Conservation (phyloP, 2,329 filamentous ascomycete genomes). For the Penicillium sp. region DNA sequence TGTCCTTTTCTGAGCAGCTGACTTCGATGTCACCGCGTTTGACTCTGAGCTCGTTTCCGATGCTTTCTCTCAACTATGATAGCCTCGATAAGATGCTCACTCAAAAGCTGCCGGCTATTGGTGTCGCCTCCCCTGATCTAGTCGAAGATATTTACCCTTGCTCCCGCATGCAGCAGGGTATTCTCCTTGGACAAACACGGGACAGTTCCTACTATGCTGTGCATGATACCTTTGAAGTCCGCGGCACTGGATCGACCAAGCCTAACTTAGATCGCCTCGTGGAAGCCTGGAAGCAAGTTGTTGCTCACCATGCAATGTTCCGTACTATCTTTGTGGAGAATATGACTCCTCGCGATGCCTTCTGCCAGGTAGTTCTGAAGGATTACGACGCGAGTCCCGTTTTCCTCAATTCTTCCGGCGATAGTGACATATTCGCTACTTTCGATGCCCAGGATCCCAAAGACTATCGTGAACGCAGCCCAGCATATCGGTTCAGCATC, state of each 20-base stretch:
- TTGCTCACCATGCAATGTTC: slow-evolving; percentile 39
- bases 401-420: slow-evolving; percentile 34
- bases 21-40: slow-evolving; percentile 26
- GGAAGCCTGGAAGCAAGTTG: slow-evolving; percentile 37
- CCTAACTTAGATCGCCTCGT: slow-evolving; percentile 33
- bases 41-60: slow-evolving; percentile 51
- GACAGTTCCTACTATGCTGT: slow-evolving; percentile 43
- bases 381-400: slow-evolving; percentile 31
- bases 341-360: slow-evolving; percentile 35
- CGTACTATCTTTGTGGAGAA: slow-evolving; percentile 44
- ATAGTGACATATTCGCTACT: slow-evolving; percentile 33
- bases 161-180: slow-evolving; percentile 43
- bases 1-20: slow-evolving; percentile 32
- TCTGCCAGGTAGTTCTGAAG: slow-evolving; percentile 41
- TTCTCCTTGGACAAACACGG: slow-evolving; percentile 38
- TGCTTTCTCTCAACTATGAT: slow-evolving; percentile 50
- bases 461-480: slow-evolving; percentile 31
- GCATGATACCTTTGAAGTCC: slow-evolving; percentile 43
- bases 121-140: slow-evolving; percentile 36
- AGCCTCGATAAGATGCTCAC: slow-evolving; percentile 43
- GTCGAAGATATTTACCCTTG: slow-evolving; percentile 51
- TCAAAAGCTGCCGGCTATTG: slow-evolving; percentile 43
- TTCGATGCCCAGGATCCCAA: slow-evolving; percentile 35
- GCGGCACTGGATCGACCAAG: slow-evolving; percentile 10
- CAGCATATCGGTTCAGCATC: slow-evolving; percentile 53